Evolutionary conservation across 495 filamentous ascomycete species (phyloP).

Genomic region (Neohortaea acidophila): DNA sequence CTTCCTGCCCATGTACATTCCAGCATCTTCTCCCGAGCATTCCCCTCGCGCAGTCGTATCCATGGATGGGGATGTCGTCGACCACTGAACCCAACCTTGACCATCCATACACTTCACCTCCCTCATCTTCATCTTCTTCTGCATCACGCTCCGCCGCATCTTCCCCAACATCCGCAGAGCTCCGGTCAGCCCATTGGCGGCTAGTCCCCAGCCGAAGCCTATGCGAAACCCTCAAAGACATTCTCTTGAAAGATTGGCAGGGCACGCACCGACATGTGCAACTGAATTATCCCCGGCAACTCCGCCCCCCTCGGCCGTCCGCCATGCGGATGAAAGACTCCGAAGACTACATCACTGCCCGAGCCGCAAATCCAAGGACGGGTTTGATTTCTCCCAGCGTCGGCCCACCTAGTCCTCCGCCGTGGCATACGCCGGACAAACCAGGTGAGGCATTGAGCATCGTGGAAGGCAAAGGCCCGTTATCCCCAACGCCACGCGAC

Average conservation of each 20-base stretch:
- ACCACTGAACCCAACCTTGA: too few relatives aligned
- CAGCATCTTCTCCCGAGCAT: too few relatives aligned
- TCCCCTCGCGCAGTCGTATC: too few relatives aligned
- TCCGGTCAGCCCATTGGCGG: conserved; percentile 12
- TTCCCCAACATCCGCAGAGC: too few relatives aligned
- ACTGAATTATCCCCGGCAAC: background rate
- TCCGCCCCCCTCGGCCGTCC: background rate
- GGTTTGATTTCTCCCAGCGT: conserved; percentile 16
- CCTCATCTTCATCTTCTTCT: too few relatives aligned
- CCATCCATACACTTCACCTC: too few relatives aligned
- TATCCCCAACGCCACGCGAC: conserved; percentile 2
- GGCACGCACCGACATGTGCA: background rate
- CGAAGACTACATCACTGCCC: conserved; percentile 20
- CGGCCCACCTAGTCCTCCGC: background rate
- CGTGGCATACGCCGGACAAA: conserved; percentile 8
- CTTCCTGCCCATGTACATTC: too few relatives aligned
- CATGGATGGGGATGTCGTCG: too few relatives aligned
- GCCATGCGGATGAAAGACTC: conserved; percentile 18
- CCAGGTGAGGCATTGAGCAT: conserved; percentile 10
- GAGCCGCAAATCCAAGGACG: conserved; percentile 17
- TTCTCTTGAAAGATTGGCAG: conserved; percentile 4
- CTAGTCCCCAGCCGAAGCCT: background rate
- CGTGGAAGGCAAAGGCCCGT: background rate
- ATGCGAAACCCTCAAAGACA: conserved; percentile 1
- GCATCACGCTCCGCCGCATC: too few relatives aligned